Conservation (phyloP, 495 filamentous ascomycete genomes). For the Saxophila tyrrhenica region DNA sequence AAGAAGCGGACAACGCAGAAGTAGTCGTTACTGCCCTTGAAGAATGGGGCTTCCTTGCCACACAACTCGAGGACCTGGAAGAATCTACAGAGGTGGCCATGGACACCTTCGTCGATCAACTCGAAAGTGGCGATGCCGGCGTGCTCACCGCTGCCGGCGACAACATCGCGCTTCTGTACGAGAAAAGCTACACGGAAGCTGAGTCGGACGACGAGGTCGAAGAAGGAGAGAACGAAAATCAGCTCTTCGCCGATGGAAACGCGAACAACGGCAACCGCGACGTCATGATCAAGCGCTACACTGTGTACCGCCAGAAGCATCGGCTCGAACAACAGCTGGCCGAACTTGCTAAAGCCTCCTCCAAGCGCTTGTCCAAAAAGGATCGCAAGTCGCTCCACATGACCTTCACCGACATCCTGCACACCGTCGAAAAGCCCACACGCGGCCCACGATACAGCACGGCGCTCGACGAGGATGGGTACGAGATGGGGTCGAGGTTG, state of each 20-base stretch:
- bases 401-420: slow-evolving; percentile 72
- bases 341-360: slow-evolving; percentile 47
- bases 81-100: slow-evolving; percentile 61
- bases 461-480: slow-evolving; percentile 60
- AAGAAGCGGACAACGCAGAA: slow-evolving; percentile 58
- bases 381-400: slow-evolving; percentile 66
- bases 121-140: slow-evolving; percentile 59
- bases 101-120: slow-evolving; percentile 80
- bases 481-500: slow-evolving; percentile 65
- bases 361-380: slow-evolving; percentile 63
- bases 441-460: slow-evolving; percentile 60
- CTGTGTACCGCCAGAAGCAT: slow-evolving; percentile 30
- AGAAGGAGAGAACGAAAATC: slow-evolving; percentile 15
- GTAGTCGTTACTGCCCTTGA: slow-evolving; percentile 78
- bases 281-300: slow-evolving; percentile 44
- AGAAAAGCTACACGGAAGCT: slow-evolving; percentile 59
- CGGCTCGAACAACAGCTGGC: slow-evolving; percentile 39
- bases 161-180: slow-evolving; percentile 82
- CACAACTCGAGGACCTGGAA: slow-evolving; percentile 70
- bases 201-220: slow-evolving; percentile 36
- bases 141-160: slow-evolving; percentile 83
- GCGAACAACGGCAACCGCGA: slow-evolving; percentile 8
- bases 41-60: slow-evolving; percentile 81
- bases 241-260: slow-evolving; percentile 8
- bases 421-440: slow-evolving; percentile 67